A percentile compares a stretch with the other conserved stretches of the same genome.
phyloP scores from a whole-genome alignment of 352 stramenopile genomes.

The Peronospora destructor region DNA sequence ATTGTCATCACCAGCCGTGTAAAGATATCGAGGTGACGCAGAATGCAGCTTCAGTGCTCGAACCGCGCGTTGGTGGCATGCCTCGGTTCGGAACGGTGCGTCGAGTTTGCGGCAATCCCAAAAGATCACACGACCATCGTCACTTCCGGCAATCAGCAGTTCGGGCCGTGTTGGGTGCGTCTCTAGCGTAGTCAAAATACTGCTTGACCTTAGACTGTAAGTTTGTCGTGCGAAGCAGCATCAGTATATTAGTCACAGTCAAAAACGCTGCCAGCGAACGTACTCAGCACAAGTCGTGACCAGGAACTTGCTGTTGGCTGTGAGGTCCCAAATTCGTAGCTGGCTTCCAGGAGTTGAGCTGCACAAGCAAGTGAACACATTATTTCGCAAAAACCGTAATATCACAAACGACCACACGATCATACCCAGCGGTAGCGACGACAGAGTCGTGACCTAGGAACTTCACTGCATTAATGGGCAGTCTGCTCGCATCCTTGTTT shows the following conservation, averaged over 20 bases:
- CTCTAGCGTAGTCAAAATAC: slow-evolving; percentile 53
- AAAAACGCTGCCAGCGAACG: slow-evolving; percentile 9
- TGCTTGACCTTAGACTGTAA: slow-evolving; percentile 27
- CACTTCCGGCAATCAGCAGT: slow-evolving; percentile 59
- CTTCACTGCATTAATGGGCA: slow-evolving; percentile 63
- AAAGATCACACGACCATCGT: slow-evolving; percentile 59
- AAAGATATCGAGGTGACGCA: slow-evolving; percentile 56
- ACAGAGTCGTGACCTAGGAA: slow-evolving; percentile 59
- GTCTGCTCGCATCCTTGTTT: slow-evolving; percentile 43
- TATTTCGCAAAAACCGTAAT: neutral
- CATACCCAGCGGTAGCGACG: slow-evolving; percentile 64
- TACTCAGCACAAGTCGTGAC: slow-evolving; percentile 52
- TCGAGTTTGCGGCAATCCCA: slow-evolving; percentile 74
- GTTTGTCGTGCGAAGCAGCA: neutral
- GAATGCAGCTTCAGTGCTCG: slow-evolving; percentile 62
- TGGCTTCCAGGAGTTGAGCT: slow-evolving; percentile 52
- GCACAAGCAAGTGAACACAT: neutral
- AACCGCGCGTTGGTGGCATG: slow-evolving; percentile 57
- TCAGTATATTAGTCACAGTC: neutral
- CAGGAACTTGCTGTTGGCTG: slow-evolving; percentile 46
- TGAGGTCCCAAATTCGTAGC: slow-evolving; percentile 71
- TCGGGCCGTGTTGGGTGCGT: slow-evolving; percentile 73
- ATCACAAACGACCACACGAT: neutral
- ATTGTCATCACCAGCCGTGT: slow-evolving; percentile 54
- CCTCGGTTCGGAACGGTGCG: slow-evolving; percentile 54